Base-by-base conservation (phyloP, 179 eudicot genomes). In the Spinacia oleracea region DNA sequence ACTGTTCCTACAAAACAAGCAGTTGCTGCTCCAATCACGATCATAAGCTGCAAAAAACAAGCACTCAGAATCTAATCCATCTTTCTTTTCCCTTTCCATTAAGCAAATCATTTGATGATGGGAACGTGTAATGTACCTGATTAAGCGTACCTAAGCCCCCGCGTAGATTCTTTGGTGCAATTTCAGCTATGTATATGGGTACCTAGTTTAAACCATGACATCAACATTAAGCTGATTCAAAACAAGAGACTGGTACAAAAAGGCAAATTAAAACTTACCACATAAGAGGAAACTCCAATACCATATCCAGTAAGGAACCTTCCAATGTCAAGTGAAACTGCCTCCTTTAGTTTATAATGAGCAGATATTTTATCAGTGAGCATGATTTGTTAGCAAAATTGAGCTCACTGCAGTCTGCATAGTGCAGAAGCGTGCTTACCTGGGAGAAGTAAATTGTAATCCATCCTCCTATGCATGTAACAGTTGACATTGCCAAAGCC, bases 221-320 rank as follows among this genome's bases (percentile, higher is more conserved):
- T 31, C 70, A 65, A 35, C 5, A 65, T 7, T 65, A 65, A 1
- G 45, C 1, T 65, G 34, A 32, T 32, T 14, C 6, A 3, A 27
- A 35, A 35, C 40, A 4, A 35, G 40, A 35, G 4, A 35, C 40
- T 35, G 40, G 40, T 1, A 35, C 40, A 45, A 48, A 32, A 75
- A 53, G 21, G 7, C 58, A 8, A n/a, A n/a, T n/a, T n/a, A 20
- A 69, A 71, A 81, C 80, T 38, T n/a, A 81, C 84, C 84, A 81
- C 84, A 55, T 72, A 81, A 43, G 84, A 81, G 77, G 78, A 72
- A 58, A 77, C 74, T 23, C 84, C 84, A 18, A 81, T 81, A 20
- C 81, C 84, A 76, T 80, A 81, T 32, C 84, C 81, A 42, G 81
- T 81, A 18, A 81, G 40, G 64, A 81, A 81, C 45, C 84, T 81